Evolutionary conservation across 192 early-diverging fungal genomes (phyloP), one percentile per base, ranked within the genome.

Genomic region (Coemansia sp.): DNA sequence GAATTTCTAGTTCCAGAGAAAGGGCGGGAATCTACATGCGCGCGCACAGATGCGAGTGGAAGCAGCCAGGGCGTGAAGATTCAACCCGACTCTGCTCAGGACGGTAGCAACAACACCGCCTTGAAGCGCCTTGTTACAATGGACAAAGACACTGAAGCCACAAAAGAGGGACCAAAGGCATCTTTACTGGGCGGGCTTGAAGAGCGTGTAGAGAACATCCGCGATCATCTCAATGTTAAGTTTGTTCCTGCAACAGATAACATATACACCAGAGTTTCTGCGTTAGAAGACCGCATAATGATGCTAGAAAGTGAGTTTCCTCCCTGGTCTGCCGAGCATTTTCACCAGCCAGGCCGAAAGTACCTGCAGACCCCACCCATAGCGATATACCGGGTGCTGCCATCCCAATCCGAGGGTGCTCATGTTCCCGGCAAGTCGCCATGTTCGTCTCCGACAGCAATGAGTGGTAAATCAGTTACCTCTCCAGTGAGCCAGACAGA

Each of bases 21-120:
- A 4, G 45, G 58, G 0, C 23, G 63, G 26, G 77, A 80, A 5
- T 41, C 48, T 3, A 70, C 79, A 0, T 92, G 93, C 63, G 90
- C 93, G 19, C 85, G 93, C 42, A 86, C 84, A 9, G 92, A 94
- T 66, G 89, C 91, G 5, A 84, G 85, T 47, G 88, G 87, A 58
- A 77, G 90, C 6, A 93, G 90, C 68, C 77, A 90, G 9, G 92
- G 88, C 18, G 88, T 94, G 26, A 90, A 93, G 70, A 90, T 95
- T 83, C 92, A 91, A 50, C 80, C 86, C 44, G 88, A 92, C 44
- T 79, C 88, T 26, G 85, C 87, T 10, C 60, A 67, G 38, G 37
- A 61, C 32, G 84, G 89, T 56, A 93, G 89, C 62, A 86, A 89
- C 63, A 84, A 81, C 65, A 85, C 82, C 10, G 88, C 90, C 16